A percentile compares a stretch with the other conserved stretches of the same genome.
phyloP scores from a whole-genome alignment of 2,329 filamentous ascomycete genomes.

The Ceratocystis diversiconidia region DNA sequence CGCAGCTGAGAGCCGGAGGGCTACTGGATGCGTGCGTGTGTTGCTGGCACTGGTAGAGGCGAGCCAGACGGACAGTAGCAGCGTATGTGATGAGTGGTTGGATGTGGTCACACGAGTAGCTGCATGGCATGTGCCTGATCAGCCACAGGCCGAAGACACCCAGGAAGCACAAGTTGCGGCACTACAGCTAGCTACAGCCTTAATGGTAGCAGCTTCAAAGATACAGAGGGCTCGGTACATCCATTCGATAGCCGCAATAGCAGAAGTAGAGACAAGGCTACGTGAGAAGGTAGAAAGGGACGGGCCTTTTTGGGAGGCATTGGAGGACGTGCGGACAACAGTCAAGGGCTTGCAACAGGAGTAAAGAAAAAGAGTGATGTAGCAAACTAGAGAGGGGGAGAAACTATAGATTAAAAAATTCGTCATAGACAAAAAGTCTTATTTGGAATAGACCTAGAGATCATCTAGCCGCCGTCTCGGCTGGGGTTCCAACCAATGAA shows the following conservation, averaged over 20 bases:
- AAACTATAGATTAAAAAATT: background rate
- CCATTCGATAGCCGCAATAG: slow-evolving; percentile 37
- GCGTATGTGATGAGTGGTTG: slow-evolving; percentile 43
- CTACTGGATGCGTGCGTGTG: slow-evolving; percentile 41
- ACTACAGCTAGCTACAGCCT: slow-evolving; percentile 40
- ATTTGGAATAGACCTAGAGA: background rate
- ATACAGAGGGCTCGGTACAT: slow-evolving; percentile 37
- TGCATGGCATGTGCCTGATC: slow-evolving; percentile 31
- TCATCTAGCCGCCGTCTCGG: background rate
- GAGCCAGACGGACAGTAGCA: slow-evolving; percentile 24
- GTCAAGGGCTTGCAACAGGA: slow-evolving; percentile 21
- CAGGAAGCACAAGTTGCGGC: slow-evolving; percentile 40
- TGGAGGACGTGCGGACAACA: slow-evolving; percentile 33
- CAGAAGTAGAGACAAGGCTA: slow-evolving; percentile 34
- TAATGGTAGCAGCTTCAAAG: slow-evolving; percentile 34
- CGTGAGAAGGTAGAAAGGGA: slow-evolving; percentile 23
- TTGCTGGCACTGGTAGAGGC: slow-evolving; percentile 39
- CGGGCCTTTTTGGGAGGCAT: slow-evolving; percentile 28
- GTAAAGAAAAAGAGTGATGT: background rate
- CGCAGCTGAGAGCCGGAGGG: slow-evolving; percentile 30
- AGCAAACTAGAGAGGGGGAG: background rate
- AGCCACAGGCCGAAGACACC: slow-evolving; percentile 21
- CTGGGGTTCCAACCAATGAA: background rate
- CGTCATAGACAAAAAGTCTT: background rate
- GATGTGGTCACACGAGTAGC: slow-evolving; percentile 37